A percentile compares a stretch with the other conserved stretches of the same genome.
phyloP scores from a whole-genome alignment of 345 rosid genomes.

The Salix purpurea region DNA sequence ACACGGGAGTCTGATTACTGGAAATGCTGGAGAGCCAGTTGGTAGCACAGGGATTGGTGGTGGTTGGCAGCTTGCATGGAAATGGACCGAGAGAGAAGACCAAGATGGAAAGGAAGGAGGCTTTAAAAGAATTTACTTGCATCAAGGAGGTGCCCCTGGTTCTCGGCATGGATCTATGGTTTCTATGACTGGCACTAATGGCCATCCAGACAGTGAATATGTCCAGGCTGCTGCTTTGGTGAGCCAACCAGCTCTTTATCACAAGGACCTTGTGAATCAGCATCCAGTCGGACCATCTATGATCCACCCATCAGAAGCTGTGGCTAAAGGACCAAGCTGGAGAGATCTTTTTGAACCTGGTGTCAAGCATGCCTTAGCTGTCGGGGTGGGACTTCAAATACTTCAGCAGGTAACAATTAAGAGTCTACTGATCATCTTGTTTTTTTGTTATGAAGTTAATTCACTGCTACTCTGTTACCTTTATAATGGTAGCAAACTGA shows the following conservation, averaged over 20 bases:
- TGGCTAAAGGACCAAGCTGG: conserved; percentile 57
- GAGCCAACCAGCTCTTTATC: conserved; percentile 77
- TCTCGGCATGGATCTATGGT: conserved; percentile 65
- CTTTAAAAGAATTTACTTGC: conserved; percentile 80
- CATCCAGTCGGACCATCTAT: conserved; percentile 79
- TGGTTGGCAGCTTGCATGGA: conserved; percentile 99
- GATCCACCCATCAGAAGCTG: conserved; percentile 79
- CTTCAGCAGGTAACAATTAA: conserved; percentile 83
- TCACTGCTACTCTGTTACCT: not conserved
- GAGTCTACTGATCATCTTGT: not conserved
- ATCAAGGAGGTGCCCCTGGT: conserved; percentile 57
- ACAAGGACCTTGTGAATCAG: conserved; percentile 57
- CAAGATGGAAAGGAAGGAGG: conserved; percentile 73
- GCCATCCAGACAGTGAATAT: conserved; percentile 46
- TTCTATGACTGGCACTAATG: conserved; percentile 58
- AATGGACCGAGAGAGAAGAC: conserved; percentile 78
- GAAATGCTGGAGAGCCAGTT: conserved; percentile 46
- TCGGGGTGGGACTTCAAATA: conserved; percentile 91
- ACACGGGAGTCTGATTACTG: conserved; percentile 57
- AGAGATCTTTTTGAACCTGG: conserved; percentile 85
- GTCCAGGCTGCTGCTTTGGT: conserved; percentile 90
- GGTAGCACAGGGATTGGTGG: conserved; percentile 79
- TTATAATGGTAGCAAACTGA: not conserved
- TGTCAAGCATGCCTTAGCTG: conserved; percentile 78
- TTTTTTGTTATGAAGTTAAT: not conserved